Evolutionary conservation across 768 basidiomycete species (phyloP).

Genomic region (Ephemerocybe angulata): DNA sequence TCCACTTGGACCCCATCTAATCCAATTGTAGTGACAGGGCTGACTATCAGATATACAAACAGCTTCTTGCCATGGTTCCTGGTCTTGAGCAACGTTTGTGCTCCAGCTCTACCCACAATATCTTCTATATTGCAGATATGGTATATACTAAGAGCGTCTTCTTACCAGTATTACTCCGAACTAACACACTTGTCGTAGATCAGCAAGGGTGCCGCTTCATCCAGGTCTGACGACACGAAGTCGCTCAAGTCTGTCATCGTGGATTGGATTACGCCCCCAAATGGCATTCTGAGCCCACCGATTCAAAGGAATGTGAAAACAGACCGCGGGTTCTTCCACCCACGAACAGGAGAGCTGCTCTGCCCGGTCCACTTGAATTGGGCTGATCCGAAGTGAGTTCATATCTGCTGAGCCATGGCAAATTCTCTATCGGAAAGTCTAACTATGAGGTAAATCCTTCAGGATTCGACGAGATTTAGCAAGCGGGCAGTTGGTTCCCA

Average conservation of each 20-base stretch:
- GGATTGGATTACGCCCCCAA: slow-evolving; percentile 16
- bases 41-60: slow-evolving; percentile 14
- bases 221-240: slow-evolving; percentile 11
- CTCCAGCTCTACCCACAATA: slow-evolving; percentile 12
- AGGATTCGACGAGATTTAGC: not conserved
- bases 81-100: slow-evolving; percentile 10
- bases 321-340: slow-evolving; percentile 12
- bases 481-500: not conserved
- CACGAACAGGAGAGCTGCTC: not conserved
- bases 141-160: slow-evolving; percentile 1
- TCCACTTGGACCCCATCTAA: not conserved
- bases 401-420: not conserved
- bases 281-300: slow-evolving; percentile 8
- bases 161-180: not conserved
- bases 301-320: slow-evolving; percentile 12
- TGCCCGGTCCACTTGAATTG: not conserved
- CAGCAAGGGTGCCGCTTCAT: slow-evolving; percentile 11
- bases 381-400: not conserved
- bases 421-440: not conserved
- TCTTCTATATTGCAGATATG: slow-evolving; percentile 14
- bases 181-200: slow-evolving; percentile 5
- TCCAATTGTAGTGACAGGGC: slow-evolving; percentile 7
- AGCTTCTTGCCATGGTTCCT: slow-evolving; percentile 13
- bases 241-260: slow-evolving; percentile 4
- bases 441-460: not conserved